Evolutionary conservation across 169 alveolate species (phyloP), one percentile per base, ranked within the genome.

Genomic region (Eimeria tenella): DNA sequence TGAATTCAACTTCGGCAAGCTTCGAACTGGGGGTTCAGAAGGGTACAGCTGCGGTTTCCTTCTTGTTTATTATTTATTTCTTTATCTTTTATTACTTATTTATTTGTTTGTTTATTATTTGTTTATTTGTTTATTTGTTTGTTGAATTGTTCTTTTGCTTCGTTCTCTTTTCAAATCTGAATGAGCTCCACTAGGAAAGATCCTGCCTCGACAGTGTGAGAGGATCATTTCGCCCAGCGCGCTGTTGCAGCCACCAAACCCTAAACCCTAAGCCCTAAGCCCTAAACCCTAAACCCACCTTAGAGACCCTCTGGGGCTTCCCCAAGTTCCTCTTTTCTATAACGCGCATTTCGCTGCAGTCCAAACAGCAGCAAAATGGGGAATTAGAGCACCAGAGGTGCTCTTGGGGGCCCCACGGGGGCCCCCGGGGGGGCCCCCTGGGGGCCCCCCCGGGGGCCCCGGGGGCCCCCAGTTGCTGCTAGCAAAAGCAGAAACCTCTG

Each of bases 391-490:
- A 65, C 23, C 75, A 9, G 42, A 9, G 5, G 25, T 65, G 17
- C 13, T 65, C 75, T 8, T 21, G 19, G 8, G 15, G 75, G 11
- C 65, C 7, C 65, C 65, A 56, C 19, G 19, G 65, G 11, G 65
- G 11, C 65, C 65, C 65, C 65, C 11, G 19, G 65, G 68, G 68
- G 77, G 77, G 4, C 77, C 77, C 77, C 77, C 11, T 9, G 77
- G 77, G 42, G 75, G 42, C 75, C 75, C 75, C n/a, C n/a, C n/a
- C n/a, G n/a, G n/a, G n/a, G n/a, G n/a, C 17, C 75, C 42, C 17
- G 13, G 75, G 25, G 77, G 77, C 77, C 77, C 77, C 77, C 42
- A n/a, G n/a, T n/a, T 4, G 1, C 77, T 68, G 77, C 77, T 68
- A 4, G 77, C 77, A 68, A 68, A 68, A n/a, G 17, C 49, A 31